Conservation (phyloP, 352 stramenopile genomes). For the Globisporangium lucens region DNA sequence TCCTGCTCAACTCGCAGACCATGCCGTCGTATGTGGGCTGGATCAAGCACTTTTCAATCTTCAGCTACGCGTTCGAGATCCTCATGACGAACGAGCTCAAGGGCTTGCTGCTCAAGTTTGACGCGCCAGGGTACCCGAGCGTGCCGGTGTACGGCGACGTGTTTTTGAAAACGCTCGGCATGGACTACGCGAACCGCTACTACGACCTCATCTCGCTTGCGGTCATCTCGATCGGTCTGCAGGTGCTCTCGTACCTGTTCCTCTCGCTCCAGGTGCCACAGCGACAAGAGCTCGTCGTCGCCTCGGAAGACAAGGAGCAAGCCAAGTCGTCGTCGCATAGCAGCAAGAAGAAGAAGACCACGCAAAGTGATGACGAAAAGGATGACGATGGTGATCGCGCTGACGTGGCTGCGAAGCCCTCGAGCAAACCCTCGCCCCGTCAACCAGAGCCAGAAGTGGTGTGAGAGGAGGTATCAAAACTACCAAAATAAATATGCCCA, state of each 20-base stretch:
- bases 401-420: background rate
- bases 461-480: background rate
- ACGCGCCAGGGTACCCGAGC: slow-evolving; percentile 68
- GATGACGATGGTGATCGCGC: background rate
- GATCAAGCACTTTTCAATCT: slow-evolving; percentile 82
- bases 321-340: background rate
- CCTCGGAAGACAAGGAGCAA: background rate
- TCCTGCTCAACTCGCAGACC: slow-evolving; percentile 81
- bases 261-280: slow-evolving; percentile 63
- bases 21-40: slow-evolving; percentile 63
- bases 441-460: slow-evolving; percentile 3
- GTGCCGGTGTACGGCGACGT: slow-evolving; percentile 82
- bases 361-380: background rate
- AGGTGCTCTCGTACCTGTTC: slow-evolving; percentile 64
- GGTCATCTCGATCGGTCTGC: slow-evolving; percentile 45
- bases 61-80: slow-evolving; percentile 86
- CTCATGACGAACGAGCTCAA: slow-evolving; percentile 85
- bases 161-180: slow-evolving; percentile 79
- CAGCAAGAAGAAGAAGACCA: background rate
- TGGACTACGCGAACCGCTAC: slow-evolving; percentile 76
- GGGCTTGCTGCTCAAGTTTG: slow-evolving; percentile 69
- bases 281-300: slow-evolving; percentile 31
- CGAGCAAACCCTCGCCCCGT: slow-evolving; percentile 5
- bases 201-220: slow-evolving; percentile 61
- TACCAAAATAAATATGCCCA: too few relatives aligned